A percentile compares a stretch with the other conserved stretches of the same genome.
phyloP scores from a whole-genome alignment of 306 rosid genomes.

The Potentilla sterilis region DNA sequence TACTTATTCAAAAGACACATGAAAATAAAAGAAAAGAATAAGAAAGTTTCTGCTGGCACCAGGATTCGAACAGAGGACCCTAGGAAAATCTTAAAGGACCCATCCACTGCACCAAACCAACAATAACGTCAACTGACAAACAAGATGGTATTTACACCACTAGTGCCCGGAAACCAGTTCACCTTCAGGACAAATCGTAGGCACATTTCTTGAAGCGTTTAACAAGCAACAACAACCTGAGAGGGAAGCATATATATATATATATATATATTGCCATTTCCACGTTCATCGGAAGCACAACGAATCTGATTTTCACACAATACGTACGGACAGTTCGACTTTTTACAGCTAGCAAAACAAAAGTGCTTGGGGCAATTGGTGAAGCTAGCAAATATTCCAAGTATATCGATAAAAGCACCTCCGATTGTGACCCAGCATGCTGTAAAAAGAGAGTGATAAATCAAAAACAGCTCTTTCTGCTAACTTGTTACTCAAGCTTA shows the following conservation, averaged over 20 bases:
- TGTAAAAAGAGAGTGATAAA: background rate
- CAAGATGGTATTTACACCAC: no score
- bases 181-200: background rate
- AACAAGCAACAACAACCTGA: constrained; percentile 3
- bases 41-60: no score
- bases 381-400: background rate
- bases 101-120: no score
- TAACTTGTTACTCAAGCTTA: constrained; percentile 9
- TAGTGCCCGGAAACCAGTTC: no score
- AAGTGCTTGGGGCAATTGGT: background rate
- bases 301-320: background rate
- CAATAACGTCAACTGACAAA: no score
- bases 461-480: background rate
- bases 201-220: background rate
- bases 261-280: background rate
- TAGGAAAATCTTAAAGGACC: no score
- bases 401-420: background rate
- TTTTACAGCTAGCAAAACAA: background rate
- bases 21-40: no score
- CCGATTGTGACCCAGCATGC: background rate
- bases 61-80: no score
- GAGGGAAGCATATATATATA: background rate
- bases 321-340: background rate
- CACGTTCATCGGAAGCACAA: background rate
- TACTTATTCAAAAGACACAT: no score